phyloP scores from a whole-genome alignment of 2,329 filamentous ascomycete genomes.

The Epichloe sibirici region DNA sequence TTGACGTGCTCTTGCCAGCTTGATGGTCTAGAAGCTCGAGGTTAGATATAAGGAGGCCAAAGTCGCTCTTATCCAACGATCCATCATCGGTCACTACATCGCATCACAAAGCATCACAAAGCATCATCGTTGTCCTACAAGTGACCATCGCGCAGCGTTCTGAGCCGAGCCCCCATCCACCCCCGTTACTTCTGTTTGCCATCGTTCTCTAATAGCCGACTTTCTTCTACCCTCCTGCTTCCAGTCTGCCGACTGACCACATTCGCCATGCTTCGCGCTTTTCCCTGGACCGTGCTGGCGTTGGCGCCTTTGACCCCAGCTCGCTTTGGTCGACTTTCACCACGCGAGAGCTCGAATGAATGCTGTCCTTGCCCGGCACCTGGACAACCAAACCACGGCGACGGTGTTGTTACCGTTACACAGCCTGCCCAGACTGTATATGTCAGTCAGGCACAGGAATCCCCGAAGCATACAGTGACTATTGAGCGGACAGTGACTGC shows the following conservation, averaged over 20 bases:
- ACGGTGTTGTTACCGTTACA: constrained; percentile 16
- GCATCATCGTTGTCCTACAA: not conserved
- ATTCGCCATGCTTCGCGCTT: constrained; percentile 14
- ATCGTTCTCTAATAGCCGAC: not conserved
- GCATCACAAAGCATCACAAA: constrained; percentile 6
- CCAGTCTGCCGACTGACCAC: not conserved
- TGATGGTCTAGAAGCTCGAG: not conserved
- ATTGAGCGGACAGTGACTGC: constrained; percentile 11
- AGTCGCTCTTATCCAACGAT: not conserved
- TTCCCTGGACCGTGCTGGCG: constrained; percentile 16
- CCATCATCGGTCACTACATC: not conserved
- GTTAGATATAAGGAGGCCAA: constrained; percentile 3
- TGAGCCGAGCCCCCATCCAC: not conserved
- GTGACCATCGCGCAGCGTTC: not conserved
- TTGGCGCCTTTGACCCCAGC: constrained; percentile 16
- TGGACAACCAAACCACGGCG: constrained; percentile 6
- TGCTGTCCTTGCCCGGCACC: constrained; percentile 19
- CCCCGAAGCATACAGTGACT: constrained; percentile 9
- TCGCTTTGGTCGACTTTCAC: constrained; percentile 11
- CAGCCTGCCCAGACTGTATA: constrained; percentile 16
- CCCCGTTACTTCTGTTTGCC: not conserved
- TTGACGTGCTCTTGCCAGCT: too few species aligned
- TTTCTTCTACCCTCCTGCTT: not conserved
- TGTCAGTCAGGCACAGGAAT: constrained; percentile 10
- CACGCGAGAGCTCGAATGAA: constrained; percentile 11